Evolutionary conservation across 257 asterid genomes (phyloP), one percentile per base, ranked within the genome.

Genomic region (Nicotiana otophora): DNA sequence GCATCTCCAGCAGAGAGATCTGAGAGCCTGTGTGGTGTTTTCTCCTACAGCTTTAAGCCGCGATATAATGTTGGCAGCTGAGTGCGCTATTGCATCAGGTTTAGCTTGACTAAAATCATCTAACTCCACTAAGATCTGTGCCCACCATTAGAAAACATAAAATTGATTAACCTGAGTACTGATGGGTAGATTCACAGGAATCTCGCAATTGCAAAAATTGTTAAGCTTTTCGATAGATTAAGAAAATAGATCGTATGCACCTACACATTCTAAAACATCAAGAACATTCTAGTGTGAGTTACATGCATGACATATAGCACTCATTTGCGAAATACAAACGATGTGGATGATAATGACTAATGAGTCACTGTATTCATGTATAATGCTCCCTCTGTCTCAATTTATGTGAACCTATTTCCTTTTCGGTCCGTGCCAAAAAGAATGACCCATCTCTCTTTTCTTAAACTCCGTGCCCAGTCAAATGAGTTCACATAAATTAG

Each of bases 21-120:
- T 92, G 78, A 96, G 91, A 82, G 99, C 98, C 83, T 96, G 98
- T 16, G 86, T 86, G 84, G 93, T 96, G 94, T 94, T 93, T 85
- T 96, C 98, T 84, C 97, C 98, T 65, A 93, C 97, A 85, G 95
- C 97, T 88, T 92, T 93, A 72, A 96, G 92, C 80, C 93, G 98
- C 62, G 94, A 88, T 81, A 94, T 90, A 74, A 96, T 94, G 79
- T 93, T 96, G 84, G 91, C 91, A 80, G 97, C 96, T 67, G 98
- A 94, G 87, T 96, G 98, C 77, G 98, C 97, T 83, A 94, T 94
- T 70, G 97, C 97, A 91, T 96, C 99, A 16, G 99, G 96, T 76
- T 84, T 90, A 74, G 99, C 98, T 85, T 91, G 95, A 89, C 89
- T 86, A 84, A 90, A 96, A 87, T 94, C 98, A 74, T 94, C 98